Conservation (phyloP, 2,329 filamentous ascomycete genomes). For the Aspergillus thermomutatus region DNA sequence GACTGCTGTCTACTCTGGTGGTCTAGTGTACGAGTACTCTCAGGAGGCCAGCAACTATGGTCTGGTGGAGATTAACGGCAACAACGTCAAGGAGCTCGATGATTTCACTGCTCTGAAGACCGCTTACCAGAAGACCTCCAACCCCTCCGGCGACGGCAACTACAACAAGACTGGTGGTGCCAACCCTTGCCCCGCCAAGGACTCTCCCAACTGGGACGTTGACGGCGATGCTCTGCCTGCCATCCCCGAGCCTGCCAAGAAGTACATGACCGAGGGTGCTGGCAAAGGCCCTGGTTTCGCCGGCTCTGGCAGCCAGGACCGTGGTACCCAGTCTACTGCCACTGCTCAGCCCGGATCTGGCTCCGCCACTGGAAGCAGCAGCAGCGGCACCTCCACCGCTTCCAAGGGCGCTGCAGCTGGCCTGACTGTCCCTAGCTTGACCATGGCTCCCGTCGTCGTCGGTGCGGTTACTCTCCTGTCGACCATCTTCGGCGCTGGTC, state of each 20-base stretch:
- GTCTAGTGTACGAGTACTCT: slow-evolving; percentile 93
- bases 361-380: slow-evolving; percentile 20
- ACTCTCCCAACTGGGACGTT: slow-evolving; percentile 56
- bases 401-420: slow-evolving; percentile 44
- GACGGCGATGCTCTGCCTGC: slow-evolving; percentile 52
- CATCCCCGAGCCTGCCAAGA: slow-evolving; percentile 53
- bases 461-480: slow-evolving; percentile 51
- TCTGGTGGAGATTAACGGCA: slow-evolving; percentile 64
- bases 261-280: slow-evolving; percentile 58
- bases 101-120: slow-evolving; percentile 62
- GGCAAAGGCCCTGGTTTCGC: slow-evolving; percentile 55
- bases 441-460: slow-evolving; percentile 50
- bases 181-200: slow-evolving; percentile 53
- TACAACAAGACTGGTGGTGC: slow-evolving; percentile 54
- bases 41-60: slow-evolving; percentile 80
- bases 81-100: slow-evolving; percentile 52
- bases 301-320: slow-evolving; percentile 55
- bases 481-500: slow-evolving; percentile 51
- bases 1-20: slow-evolving; percentile 88
- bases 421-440: slow-evolving; percentile 44
- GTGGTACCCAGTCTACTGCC: slow-evolving; percentile 48
- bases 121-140: slow-evolving; percentile 48
- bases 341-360: slow-evolving; percentile 52
- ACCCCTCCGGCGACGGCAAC: slow-evolving; percentile 56
- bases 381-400: slow-evolving; percentile 22